Percentiles rank a stretch among this genome's conserved stretches.
Conservation (phyloP, 2,329 filamentous ascomycete species). For the Penicillium sp. region DNA sequence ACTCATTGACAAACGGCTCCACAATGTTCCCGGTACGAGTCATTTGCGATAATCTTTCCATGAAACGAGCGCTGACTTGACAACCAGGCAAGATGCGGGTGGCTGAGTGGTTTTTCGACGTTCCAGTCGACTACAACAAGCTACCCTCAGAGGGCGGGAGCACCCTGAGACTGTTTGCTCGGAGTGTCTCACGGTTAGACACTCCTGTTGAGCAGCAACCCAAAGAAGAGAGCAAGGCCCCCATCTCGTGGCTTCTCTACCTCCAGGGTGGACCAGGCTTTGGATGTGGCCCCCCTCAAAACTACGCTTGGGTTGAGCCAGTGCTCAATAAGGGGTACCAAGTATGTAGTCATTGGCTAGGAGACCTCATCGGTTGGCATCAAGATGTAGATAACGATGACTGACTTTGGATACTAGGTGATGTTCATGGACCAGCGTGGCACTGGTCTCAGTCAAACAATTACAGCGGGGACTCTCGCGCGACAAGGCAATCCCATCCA, state of each 20-base stretch:
- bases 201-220: conserved; percentile 48
- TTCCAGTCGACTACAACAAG: conserved; percentile 74
- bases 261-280: conserved; percentile 85
- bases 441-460: conserved; percentile 78
- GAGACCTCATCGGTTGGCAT: background rate
- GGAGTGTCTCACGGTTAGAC: conserved; percentile 64
- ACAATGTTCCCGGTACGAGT: conserved; percentile 38
- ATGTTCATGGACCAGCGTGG: conserved; percentile 90
- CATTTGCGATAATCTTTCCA: background rate
- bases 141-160: conserved; percentile 51
- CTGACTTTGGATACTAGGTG: conserved; percentile 32
- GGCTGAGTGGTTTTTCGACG: conserved; percentile 82
- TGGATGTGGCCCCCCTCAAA: conserved; percentile 72
- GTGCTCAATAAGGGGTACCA: conserved; percentile 81
- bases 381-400: background rate
- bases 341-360: conserved; percentile 40
- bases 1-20: conserved; percentile 37
- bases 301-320: conserved; percentile 67
- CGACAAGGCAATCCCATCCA: conserved; percentile 62
- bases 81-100: conserved; percentile 69
- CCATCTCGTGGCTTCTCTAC: conserved; percentile 64
- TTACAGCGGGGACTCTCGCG: conserved; percentile 71
- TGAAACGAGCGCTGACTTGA: background rate
- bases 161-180: conserved; percentile 73
- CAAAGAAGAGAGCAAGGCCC: conserved; percentile 47